Evolutionary conservation across 2,329 filamentous ascomycete genomes (phyloP), one percentile per base, ranked within the genome.

Genomic region (Clonostachys chloroleuca): DNA sequence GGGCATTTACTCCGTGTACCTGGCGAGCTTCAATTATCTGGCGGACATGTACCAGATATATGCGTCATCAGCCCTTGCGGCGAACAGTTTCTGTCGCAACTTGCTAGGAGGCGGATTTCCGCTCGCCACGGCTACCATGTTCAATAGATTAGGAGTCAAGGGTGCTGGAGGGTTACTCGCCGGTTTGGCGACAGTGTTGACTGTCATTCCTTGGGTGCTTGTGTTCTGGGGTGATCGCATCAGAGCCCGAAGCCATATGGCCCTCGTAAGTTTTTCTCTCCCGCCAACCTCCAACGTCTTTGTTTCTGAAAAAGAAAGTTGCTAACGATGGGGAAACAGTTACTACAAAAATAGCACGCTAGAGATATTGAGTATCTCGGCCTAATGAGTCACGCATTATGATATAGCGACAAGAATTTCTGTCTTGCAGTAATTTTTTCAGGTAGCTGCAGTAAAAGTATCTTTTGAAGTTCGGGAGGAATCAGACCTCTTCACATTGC

Each of bases 21-120:
- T 96, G 2, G 86, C 91, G 4, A 88, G 90, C 0, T 96, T 96
- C 70, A 96, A 96, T 62, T 96, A 95, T 56, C 76, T 96, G 2
- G 90, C 91, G 17, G 92, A 96, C 60, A 86, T 85, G 2, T 96
- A 96, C 64, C 86, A 91, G 60, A 75, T 80, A 3, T 96, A 92
- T 57, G 89, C 92, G 1, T 90, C 85, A 37, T 94, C 88, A 1
- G 91, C 92, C 0, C 71, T 96, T 6, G 92, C 92, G 0, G 89
- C 91, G 1, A 90, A 96, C 69, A 87, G 82, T 14, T 95, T 89
- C 62, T 92, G 89, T 57, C 81, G 92, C 12, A 96, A 96, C 61
- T 72, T 96, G 3, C 70, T 96, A 0, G 90, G 86, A 9, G 92
- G 90, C 3, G 67, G 83, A 0, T 95, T 96, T 52, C 91, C 91